phyloP scores from a whole-genome alignment of 805 yeast genomes.

The Lipomyces starkeyi region DNA sequence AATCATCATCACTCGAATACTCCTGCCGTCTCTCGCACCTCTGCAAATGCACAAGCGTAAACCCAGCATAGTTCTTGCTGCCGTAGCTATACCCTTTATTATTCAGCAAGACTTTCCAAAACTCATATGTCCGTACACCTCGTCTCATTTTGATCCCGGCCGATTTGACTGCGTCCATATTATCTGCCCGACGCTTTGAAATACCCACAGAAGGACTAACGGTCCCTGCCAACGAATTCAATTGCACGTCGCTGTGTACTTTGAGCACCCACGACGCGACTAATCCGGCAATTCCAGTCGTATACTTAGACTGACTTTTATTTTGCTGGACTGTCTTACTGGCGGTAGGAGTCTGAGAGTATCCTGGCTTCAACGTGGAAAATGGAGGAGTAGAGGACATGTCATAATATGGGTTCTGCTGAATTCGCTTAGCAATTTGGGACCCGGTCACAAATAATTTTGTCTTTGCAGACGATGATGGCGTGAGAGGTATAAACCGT shows the following conservation, averaged over 20 bases:
- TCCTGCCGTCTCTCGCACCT: background rate
- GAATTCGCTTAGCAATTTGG: background rate
- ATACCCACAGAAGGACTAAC: background rate
- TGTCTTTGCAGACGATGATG: slow-evolving; percentile 5
- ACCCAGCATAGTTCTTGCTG: slow-evolving; percentile 28
- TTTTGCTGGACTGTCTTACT: background rate
- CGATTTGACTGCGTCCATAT: background rate
- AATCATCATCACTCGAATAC: background rate
- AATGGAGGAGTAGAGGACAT: slow-evolving; percentile 1
- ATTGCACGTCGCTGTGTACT: slow-evolving; percentile 27
- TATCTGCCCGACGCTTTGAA: background rate
- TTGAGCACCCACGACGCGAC: slow-evolving; percentile 25
- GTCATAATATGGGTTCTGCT: background rate
- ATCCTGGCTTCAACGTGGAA: background rate
- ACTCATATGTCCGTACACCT: slow-evolving; percentile 1
- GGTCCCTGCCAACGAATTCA: slow-evolving; percentile 13
- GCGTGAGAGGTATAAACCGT: background rate
- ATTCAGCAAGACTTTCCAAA: slow-evolving; percentile 16
- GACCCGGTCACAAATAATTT: background rate
- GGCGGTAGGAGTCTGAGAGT: background rate
- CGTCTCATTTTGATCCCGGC: background rate
- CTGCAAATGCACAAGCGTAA: slow-evolving; percentile 21
- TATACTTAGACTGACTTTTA: background rate
- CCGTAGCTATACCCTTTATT: slow-evolving; percentile 24
- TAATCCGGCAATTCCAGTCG: slow-evolving; percentile 5